Evolutionary conservation across 768 basidiomycete genomes (phyloP), one percentile per base, ranked within the genome.

Genomic region (Suillus subluteus): DNA sequence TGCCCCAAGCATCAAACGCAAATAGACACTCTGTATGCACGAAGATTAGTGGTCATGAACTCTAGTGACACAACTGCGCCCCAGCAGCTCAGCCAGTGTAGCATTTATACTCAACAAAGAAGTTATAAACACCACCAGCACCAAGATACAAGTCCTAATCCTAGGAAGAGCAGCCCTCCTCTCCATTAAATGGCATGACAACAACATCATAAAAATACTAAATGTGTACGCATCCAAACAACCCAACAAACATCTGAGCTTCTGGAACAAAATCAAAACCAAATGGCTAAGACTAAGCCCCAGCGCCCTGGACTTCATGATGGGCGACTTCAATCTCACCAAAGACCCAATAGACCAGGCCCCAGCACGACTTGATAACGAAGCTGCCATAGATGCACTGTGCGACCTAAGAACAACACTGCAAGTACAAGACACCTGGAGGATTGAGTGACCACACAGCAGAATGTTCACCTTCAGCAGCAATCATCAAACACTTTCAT

Each of bases 201-300:
- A 41, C 13, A 41, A 15, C 2, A 15, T 0, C 0, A 5, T 41
- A 15, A 41, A 1, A 0, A 41, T 43, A 16, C 1, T 12, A 5
- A 43, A 43, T 18, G 18, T 43, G 1, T 43, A 43, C 16, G 7
- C 43, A 16, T n/a, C 43, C 18, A 2, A 43, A 43, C 7, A 43
- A 43, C 3, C 18, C 13, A 5, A 2, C 18, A 8, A 3, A 2
- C 43, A 18, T 16, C 18, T 8, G 4, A 16, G 7, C 43, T 43
- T 43, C 18, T 43, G 43, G 43, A 2, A 18, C 0, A 43, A 43
- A 8, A 43, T 43, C 6, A 18, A 18, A 7, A 0, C 0, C 7
- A 18, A 13, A 5, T 4, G 13, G 16, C 6, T n/a, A n/a, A n/a
- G n/a, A n/a, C 1, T 52, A 0, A 6, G 2, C 16, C 6, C 4